Percentiles rank a stretch among this genome's conserved stretches.
Evolutionary conservation across 495 filamentous ascomycete genomes (phyloP).

Genomic region (Penicillium dipodomyicola): DNA sequence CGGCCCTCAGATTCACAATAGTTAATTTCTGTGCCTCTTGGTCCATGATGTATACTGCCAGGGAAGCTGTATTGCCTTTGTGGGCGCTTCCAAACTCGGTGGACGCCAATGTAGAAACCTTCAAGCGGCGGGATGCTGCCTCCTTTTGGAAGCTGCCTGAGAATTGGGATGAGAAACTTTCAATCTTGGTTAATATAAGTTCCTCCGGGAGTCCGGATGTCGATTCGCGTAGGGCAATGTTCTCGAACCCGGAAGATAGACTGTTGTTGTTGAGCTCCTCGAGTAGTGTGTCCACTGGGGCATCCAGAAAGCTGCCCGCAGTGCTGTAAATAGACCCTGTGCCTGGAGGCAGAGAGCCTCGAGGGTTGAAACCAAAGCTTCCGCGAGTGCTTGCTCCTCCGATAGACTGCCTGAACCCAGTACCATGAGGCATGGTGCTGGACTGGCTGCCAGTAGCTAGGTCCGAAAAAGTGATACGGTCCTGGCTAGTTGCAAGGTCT

Average conservation of each 20-base stretch:
- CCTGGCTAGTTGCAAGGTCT: slow-evolving; percentile 76
- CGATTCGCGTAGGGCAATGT: slow-evolving; percentile 68
- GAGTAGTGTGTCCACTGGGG: slow-evolving; percentile 67
- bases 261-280: slow-evolving; percentile 66
- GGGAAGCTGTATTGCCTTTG: slow-evolving; percentile 36
- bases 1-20: slow-evolving; percentile 58
- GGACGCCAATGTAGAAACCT: slow-evolving; percentile 63
- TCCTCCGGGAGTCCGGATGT: slow-evolving; percentile 70
- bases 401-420: slow-evolving; percentile 68
- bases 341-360: slow-evolving; percentile 41
- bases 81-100: slow-evolving; percentile 42
- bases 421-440: slow-evolving; percentile 42
- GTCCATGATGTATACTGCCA: slow-evolving; percentile 69
- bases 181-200: slow-evolving; percentile 68
- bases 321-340: slow-evolving; percentile 43
- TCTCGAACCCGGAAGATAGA: slow-evolving; percentile 66
- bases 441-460: slow-evolving; percentile 55
- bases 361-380: slow-evolving; percentile 55
- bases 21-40: slow-evolving; percentile 62
- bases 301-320: slow-evolving; percentile 57
- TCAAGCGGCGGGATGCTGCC: slow-evolving; percentile 46
- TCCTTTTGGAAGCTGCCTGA: slow-evolving; percentile 52
- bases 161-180: slow-evolving; percentile 64
- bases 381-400: slow-evolving; percentile 62
- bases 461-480: slow-evolving; percentile 71